Conservation (phyloP, 768 basidiomycete species). For the Amylocystis lapponica region DNA sequence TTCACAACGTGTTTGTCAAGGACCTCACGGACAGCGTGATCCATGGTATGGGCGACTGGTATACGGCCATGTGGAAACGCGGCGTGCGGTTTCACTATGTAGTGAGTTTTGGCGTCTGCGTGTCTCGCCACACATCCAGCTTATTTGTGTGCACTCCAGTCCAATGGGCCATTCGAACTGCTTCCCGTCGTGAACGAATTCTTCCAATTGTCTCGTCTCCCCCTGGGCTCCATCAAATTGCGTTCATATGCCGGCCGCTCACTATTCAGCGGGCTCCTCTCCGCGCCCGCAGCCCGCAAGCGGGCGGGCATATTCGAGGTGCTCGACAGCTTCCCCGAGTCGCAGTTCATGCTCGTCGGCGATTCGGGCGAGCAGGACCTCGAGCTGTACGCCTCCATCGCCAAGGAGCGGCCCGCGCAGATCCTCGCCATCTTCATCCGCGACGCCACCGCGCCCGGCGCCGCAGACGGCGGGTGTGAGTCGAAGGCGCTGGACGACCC, state of each 20-base stretch:
- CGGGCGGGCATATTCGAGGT: conserved; percentile 74
- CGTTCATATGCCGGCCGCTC: conserved; percentile 83
- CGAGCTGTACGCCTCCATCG: conserved; percentile 79
- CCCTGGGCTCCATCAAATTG: conserved; percentile 72
- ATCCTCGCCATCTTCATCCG: conserved; percentile 81
- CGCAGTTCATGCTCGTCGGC: conserved; percentile 80
- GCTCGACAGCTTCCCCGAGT: conserved; percentile 65
- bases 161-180: conserved; percentile 84
- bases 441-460: conserved; percentile 48
- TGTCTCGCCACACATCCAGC: not conserved
- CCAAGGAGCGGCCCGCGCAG: conserved; percentile 60
- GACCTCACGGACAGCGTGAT: conserved; percentile 75
- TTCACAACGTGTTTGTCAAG: conserved; percentile 89
- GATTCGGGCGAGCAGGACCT: conserved; percentile 95
- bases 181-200: conserved; percentile 76
- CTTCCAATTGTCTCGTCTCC: conserved; percentile 62
- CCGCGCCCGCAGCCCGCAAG: conserved; percentile 80
- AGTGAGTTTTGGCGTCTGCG: conserved; percentile 46
- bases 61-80: conserved; percentile 54
- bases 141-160: conserved; percentile 37
- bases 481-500: conserved; percentile 53
- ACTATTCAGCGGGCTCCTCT: conserved; percentile 77
- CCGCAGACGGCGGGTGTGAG: conserved; percentile 26
- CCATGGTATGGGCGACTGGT: conserved; percentile 81
- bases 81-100: conserved; percentile 88